Conservation (phyloP, 2,329 filamentous ascomycete genomes). For the Salinomyces thailandicus region DNA sequence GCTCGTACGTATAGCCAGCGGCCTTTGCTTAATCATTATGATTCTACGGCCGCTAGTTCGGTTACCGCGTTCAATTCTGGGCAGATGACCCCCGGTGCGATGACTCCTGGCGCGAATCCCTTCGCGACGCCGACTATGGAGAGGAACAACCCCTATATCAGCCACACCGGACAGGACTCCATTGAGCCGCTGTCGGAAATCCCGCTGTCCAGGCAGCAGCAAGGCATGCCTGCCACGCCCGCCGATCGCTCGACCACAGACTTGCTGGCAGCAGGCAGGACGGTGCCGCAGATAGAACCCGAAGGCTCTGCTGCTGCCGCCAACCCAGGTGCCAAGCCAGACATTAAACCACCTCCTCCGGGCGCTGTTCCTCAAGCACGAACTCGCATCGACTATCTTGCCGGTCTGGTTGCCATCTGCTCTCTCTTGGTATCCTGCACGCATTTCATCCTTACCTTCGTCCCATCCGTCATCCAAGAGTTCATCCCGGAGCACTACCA, state of each 20-base stretch:
- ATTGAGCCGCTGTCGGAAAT: not conserved
- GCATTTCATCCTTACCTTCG: slow-evolving; percentile 36
- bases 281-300: not conserved
- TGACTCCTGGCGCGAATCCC: slow-evolving; percentile 1
- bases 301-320: slow-evolving; percentile 9
- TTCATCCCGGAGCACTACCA: slow-evolving; percentile 28
- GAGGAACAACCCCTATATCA: slow-evolving; percentile 1
- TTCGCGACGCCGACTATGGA: slow-evolving; percentile 1
- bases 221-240: not conserved
- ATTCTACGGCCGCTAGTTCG: slow-evolving; percentile 8
- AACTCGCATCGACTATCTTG: slow-evolving; percentile 36
- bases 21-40: slow-evolving; percentile 6
- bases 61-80: slow-evolving; percentile 3
- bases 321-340: slow-evolving; percentile 9
- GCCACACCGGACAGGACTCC: not conserved
- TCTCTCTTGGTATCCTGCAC: slow-evolving; percentile 37
- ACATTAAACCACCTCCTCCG: slow-evolving; percentile 2
- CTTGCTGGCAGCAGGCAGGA: not conserved
- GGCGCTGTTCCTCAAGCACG: slow-evolving; percentile 7
- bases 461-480: slow-evolving; percentile 30
- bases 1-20: slow-evolving; percentile 4
- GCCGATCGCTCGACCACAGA: slow-evolving; percentile 7
- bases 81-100: slow-evolving; percentile 1
- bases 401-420: slow-evolving; percentile 36
- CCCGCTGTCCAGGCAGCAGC: not conserved